phyloP scores from a whole-genome alignment of 2,329 filamentous ascomycete species.

The Lithohypha guttulata region DNA sequence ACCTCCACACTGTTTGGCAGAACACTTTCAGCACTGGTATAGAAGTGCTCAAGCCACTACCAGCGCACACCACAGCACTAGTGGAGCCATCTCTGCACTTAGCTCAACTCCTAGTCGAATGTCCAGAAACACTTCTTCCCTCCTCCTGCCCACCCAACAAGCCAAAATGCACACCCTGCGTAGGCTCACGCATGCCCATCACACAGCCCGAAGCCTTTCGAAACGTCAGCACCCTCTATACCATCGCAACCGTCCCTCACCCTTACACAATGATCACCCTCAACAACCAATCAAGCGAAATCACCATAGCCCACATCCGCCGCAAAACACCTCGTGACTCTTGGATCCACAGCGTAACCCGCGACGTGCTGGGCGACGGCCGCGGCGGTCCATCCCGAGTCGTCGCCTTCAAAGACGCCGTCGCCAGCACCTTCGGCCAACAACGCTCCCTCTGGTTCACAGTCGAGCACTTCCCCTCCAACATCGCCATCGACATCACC shows the following conservation, averaged over 20 bases:
- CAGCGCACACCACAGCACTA: conserved; percentile 62
- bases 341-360: conserved; percentile 65
- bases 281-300: conserved; percentile 46
- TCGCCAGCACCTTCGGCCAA: conserved; percentile 57
- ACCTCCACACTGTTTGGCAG: conserved; percentile 79
- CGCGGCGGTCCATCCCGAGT: conserved; percentile 56
- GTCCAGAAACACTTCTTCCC: conserved; percentile 61
- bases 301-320: conserved; percentile 53
- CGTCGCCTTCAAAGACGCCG: conserved; percentile 66
- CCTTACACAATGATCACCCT: conserved; percentile 73
- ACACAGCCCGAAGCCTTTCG: conserved; percentile 56
- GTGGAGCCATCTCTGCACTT: conserved; percentile 60
- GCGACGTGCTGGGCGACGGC: conserved; percentile 53
- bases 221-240: conserved; percentile 64
- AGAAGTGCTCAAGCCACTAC: conserved; percentile 67
- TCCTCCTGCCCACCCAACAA: conserved; percentile 75
- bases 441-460: conserved; percentile 69
- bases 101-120: conserved; percentile 64
- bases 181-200: conserved; percentile 54
- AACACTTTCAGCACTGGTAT: conserved; percentile 67
- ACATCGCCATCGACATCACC: conserved; percentile 18
- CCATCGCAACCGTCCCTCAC: conserved; percentile 79
- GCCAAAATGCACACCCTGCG: conserved; percentile 63
- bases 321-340: conserved; percentile 60
- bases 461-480: conserved; percentile 47